phyloP scores from a whole-genome alignment of 2,329 filamentous ascomycete genomes.

The Lecanicillium sp. region DNA sequence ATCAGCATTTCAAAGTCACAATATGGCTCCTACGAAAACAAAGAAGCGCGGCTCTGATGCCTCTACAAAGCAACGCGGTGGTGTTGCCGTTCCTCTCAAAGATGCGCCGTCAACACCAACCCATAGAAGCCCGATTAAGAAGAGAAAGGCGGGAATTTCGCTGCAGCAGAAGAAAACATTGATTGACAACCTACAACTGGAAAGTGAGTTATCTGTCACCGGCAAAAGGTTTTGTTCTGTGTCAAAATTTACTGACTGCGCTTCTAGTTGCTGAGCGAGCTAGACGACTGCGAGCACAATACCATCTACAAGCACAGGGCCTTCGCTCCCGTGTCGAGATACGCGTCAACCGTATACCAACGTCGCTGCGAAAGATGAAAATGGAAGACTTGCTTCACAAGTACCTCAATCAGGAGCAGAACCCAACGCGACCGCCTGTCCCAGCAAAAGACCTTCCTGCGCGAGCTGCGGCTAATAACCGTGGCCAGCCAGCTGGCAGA shows the following conservation, averaged over 20 bases:
- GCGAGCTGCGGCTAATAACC: constrained; percentile 16
- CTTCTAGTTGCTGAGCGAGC: constrained; percentile 73
- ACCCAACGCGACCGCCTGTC: constrained; percentile 31
- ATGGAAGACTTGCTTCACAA: constrained; percentile 69
- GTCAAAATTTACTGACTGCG: constrained; percentile 12
- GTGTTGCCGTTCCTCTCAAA: constrained; percentile 13
- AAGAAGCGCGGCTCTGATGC: constrained; percentile 8
- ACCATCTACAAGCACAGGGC: constrained; percentile 78
- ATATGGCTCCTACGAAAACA: constrained; percentile 8
- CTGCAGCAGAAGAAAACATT: constrained; percentile 73
- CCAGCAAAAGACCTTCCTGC: constrained; percentile 39
- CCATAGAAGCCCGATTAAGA: constrained; percentile 53
- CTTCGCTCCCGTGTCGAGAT: constrained; percentile 82
- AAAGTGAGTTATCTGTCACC: constrained; percentile 51
- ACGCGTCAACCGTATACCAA: constrained; percentile 85
- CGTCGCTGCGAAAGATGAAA: constrained; percentile 65
- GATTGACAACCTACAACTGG: constrained; percentile 82
- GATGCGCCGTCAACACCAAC: constrained; percentile 29
- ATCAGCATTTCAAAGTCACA: background rate
- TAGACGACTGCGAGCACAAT: constrained; percentile 80
- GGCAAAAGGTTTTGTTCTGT: background rate
- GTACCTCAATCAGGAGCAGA: constrained; percentile 35
- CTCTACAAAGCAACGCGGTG: constrained; percentile 8
- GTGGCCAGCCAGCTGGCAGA: constrained; percentile 12
- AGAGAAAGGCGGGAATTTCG: constrained; percentile 52